Conservation (phyloP, 352 stramenopile genomes). For the Phytophthora multivora region DNA sequence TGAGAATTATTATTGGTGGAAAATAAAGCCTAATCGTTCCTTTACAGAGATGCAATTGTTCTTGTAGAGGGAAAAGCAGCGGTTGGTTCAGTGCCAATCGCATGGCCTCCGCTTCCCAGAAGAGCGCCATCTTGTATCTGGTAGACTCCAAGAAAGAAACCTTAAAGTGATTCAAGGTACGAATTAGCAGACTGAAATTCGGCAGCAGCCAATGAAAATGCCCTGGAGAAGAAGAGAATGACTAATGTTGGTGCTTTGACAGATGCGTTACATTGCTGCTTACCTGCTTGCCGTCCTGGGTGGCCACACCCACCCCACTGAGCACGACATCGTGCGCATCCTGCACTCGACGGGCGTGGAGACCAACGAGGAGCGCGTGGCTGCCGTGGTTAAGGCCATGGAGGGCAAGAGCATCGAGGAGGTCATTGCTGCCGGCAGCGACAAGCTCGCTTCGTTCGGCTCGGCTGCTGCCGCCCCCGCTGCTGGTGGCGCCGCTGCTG, state of each 20-base stretch:
- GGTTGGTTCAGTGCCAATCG: conserved; percentile 46
- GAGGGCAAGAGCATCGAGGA: conserved; percentile 85
- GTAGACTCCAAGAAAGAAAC: conserved; percentile 81
- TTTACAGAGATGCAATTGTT: conserved; percentile 44
- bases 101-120: conserved; percentile 4
- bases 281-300: conserved; percentile 96
- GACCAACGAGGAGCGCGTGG: conserved; percentile 72
- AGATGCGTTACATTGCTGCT: conserved; percentile 98
- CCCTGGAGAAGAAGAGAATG: neutral
- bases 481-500: conserved; percentile 54
- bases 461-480: conserved; percentile 58
- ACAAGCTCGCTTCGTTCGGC: conserved; percentile 87
- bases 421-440: conserved; percentile 79
- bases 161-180: conserved; percentile 94
- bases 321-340: conserved; percentile 92
- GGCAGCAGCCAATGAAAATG: too few species aligned
- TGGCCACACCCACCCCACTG: conserved; percentile 89
- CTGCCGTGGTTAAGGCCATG: conserved; percentile 79
- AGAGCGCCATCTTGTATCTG: conserved; percentile 88
- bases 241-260: conserved; percentile 18
- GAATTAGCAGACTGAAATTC: neutral
- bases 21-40: conserved; percentile 31
- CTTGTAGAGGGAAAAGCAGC: conserved; percentile 54
- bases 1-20: conserved; percentile 37
- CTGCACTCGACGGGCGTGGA: conserved; percentile 91